These are phyloP conservation scores for Pichia sp. DNA, from an alignment of 1,139 yeast species.

Conservation along the genomic window DNA sequence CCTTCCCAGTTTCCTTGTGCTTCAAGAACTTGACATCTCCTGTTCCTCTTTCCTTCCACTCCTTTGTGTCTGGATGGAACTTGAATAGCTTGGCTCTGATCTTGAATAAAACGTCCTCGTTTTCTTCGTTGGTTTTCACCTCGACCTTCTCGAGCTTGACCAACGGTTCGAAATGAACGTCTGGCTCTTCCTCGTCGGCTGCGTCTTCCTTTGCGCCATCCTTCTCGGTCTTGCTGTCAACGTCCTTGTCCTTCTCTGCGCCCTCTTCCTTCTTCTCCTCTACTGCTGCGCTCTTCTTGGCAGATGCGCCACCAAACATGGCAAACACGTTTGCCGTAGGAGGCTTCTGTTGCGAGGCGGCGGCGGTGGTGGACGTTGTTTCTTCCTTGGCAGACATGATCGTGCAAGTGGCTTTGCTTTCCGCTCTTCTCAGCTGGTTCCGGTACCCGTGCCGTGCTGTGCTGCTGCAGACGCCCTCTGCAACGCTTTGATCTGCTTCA, in stretches of 20 bases:
- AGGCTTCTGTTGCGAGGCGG: conserved; percentile 38
- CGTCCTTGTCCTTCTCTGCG: conserved; percentile 25
- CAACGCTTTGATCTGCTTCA: no score
- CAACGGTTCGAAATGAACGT: conserved; percentile 94
- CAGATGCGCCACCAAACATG: conserved; percentile 83
- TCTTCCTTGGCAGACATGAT: conserved; percentile 16
- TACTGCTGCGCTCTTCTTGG: conserved; percentile 34
- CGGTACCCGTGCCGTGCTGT: no score
- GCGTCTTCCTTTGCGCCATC: conserved; percentile 37
- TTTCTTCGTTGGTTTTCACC: conserved; percentile 94
- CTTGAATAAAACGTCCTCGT: conserved; percentile 84
- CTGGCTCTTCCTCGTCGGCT: conserved; percentile 85
- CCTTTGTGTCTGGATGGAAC: conserved; percentile 69
- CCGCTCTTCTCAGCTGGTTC: no score
- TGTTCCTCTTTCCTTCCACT: conserved; percentile 99
- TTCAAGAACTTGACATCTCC: conserved; percentile 96
- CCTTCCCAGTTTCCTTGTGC: conserved; percentile 76
- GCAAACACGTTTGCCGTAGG: conserved; percentile 80
- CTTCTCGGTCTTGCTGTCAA: conserved; percentile 25
- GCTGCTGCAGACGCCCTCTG: no score
- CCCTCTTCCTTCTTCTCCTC: conserved; percentile 25
- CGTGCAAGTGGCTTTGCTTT: background rate
- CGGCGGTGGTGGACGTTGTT: conserved; percentile 8
- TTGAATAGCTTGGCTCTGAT: conserved; percentile 93
- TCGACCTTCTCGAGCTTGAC: conserved; percentile 94